Evolutionary conservation across 2,329 filamentous ascomycete species (phyloP), one percentile per base, ranked within the genome.

Genomic region (Penicillium sp.): DNA sequence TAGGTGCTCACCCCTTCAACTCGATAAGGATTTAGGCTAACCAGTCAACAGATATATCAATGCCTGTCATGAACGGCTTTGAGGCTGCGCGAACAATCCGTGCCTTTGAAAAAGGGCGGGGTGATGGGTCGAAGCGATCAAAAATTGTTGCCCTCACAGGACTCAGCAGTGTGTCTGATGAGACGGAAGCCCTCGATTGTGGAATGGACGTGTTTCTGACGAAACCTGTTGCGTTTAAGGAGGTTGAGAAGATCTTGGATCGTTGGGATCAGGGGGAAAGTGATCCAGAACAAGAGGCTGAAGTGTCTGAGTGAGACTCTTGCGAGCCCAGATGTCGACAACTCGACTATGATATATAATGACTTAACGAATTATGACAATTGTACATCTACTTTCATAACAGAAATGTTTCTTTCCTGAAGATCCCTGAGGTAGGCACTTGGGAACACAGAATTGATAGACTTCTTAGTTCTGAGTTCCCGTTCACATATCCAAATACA

Each of bases 191-290:
- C 1, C 67, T 75, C 18, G 62, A 67, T 1, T 73, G 70, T 0
- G 76, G 76, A 2, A 73, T 79, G 50, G 71, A 79, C 58, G 57
- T 77, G 12, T 79, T 77, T 50, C 63, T 79, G 49, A 78, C 75
- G 2, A 79, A 79, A 49, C 77, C 77, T 1, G 74, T 79, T 4
- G 70, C 70, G 0, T 74, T 78, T 49, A 75, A 73, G 51, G 70
- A 73, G 46, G 70, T 78, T 6, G 71, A 72, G 5, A 62, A 70
- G 22, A 55, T 78, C 23, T 56, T 78, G 22, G 62, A 67, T 20
- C 66, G 67, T 40, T 72, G 69, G 69, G 51, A 60, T 25, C 54
- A 55, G n/a, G 43, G 35, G 8, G 37, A 22, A 14, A 18, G 7
- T 18, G 18, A 22, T 6, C 3, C 11, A 6, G 18, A 40, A 20